Base-by-base conservation (phyloP, 352 stramenopile genomes). In the Blastocystis sp. region DNA sequence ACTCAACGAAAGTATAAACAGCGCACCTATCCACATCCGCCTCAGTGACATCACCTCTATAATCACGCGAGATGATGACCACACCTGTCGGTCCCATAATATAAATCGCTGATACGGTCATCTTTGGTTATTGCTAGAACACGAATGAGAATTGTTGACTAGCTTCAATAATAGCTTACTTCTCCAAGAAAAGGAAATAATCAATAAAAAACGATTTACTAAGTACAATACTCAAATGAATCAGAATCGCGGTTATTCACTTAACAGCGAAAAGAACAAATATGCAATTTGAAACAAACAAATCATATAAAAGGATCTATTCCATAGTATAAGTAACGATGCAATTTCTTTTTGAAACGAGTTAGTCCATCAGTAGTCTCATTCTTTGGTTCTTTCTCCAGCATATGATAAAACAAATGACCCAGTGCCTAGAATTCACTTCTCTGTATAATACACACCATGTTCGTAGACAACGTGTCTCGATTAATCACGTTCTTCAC, bases 31-130 rank as follows among this genome's bases (percentile, higher is more conserved):
- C 91, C 1, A 93, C 94, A 2, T 95, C 94, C 0, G 93, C 94
- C 91, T 98, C 95, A 56, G 96, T 95, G 90, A 99, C 98, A 92
- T 99, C 97, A 30, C 97, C 97, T 55, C 97, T 94, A 92, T 99
- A 99, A 92, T 99, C 98, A 81, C 97, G 94, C 90, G 95, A 98
- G 92, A 99, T 99, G 87, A 99, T 98, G 68, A 98, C 95, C 93
- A 99, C 99, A 56, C 97, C 97, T 92, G 98, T 98, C 34, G 98
- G 92, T 92, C 99, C 97, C 87, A 97, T 98, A 91, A 99, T 97
- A 93, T 98, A 99, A 76, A 99, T 95, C 30, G 96, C 97, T 64
- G 96, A 98, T 78, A 89, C 78, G 18, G 78, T 89, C 78, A 89
- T 89, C 45, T 69, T n/a, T 41, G 11, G 63, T 54, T 63, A 63